Evolutionary conservation across 345 rosid genomes (phyloP).

Genomic region (Syzygium jambos): DNA sequence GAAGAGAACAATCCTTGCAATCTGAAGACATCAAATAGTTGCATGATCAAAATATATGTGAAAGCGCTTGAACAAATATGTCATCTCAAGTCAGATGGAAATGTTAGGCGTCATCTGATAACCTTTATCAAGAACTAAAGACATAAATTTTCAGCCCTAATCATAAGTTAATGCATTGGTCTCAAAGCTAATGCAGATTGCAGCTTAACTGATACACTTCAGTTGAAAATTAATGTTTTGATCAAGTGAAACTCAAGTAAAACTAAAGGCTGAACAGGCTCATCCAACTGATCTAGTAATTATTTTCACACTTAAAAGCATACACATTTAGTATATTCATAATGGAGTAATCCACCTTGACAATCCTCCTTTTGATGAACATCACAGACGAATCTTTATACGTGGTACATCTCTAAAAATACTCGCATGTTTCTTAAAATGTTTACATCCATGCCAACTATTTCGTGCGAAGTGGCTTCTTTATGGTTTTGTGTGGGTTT

Average conservation of each 20-base stretch:
- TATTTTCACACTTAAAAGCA: not conserved
- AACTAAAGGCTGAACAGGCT: not conserved
- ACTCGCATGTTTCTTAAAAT: not conserved
- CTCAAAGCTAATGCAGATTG: not conserved
- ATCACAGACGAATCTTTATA: not conserved
- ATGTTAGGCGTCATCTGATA: not conserved
- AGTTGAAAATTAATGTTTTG: not conserved
- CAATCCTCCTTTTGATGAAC: not conserved
- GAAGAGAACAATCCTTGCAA: constrained; percentile 68
- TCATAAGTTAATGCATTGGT: not conserved
- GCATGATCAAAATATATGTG: not conserved
- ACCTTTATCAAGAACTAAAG: not conserved
- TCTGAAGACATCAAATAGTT: constrained; percentile 21
- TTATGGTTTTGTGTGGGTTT: not conserved
- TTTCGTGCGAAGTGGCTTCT: not conserved
- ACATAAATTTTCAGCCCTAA: not conserved
- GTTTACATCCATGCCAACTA: not conserved
- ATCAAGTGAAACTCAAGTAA: not conserved
- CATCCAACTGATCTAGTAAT: not conserved
- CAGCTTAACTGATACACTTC: not conserved
- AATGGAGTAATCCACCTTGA: not conserved
- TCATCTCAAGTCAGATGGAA: not conserved
- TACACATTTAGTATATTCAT: not conserved
- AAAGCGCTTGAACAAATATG: not conserved
- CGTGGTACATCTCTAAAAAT: not conserved